Percentiles rank a stretch among this genome's conserved stretches.
Conservation (phyloP, 352 stramenopile genomes). For the Globisporangium paddicum region DNA sequence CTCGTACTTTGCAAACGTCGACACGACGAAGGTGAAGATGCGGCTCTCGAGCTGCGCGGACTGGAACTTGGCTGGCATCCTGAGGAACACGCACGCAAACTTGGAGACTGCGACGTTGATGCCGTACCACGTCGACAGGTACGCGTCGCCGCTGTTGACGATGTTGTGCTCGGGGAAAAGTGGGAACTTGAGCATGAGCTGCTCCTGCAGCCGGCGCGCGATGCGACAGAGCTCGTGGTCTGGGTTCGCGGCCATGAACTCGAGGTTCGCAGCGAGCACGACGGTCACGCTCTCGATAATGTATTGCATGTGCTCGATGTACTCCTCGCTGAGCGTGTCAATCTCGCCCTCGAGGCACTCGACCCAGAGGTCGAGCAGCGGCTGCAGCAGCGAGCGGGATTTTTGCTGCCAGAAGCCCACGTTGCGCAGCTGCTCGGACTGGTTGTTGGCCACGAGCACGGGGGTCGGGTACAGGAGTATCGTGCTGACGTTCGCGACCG, state of each 20-base stretch:
- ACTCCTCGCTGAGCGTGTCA: slow-evolving; percentile 55
- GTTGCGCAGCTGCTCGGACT: slow-evolving; percentile 28
- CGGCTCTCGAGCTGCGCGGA: slow-evolving; percentile 30
- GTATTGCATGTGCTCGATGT: slow-evolving; percentile 70
- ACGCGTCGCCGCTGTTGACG: slow-evolving; percentile 32
- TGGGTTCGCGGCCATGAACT: slow-evolving; percentile 16
- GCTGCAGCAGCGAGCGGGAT: slow-evolving; percentile 43
- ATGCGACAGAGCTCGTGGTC: slow-evolving; percentile 26
- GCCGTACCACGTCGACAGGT: slow-evolving; percentile 59
- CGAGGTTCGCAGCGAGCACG: slow-evolving; percentile 47
- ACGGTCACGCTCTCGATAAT: slow-evolving; percentile 67
- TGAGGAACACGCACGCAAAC: slow-evolving; percentile 55
- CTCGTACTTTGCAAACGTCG: slow-evolving; percentile 56
- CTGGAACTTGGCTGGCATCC: slow-evolving; percentile 12
- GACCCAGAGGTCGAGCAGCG: slow-evolving; percentile 72
- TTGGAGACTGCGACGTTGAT: slow-evolving; percentile 71
- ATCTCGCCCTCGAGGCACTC: slow-evolving; percentile 57
- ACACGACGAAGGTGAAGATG: slow-evolving; percentile 48
- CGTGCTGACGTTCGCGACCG: slow-evolving; percentile 26
- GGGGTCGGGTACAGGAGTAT: slow-evolving; percentile 52
- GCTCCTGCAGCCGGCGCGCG: slow-evolving; percentile 37
- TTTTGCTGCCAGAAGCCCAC: slow-evolving; percentile 71
- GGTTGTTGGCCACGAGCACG: slow-evolving; percentile 23
- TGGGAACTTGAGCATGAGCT: slow-evolving; percentile 52
- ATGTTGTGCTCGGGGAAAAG: slow-evolving; percentile 52